Percentiles rank a stretch among this genome's conserved stretches.
Evolutionary conservation across 2,329 filamentous ascomycete species (phyloP).

Genomic region (Atkinsonella texensis): DNA sequence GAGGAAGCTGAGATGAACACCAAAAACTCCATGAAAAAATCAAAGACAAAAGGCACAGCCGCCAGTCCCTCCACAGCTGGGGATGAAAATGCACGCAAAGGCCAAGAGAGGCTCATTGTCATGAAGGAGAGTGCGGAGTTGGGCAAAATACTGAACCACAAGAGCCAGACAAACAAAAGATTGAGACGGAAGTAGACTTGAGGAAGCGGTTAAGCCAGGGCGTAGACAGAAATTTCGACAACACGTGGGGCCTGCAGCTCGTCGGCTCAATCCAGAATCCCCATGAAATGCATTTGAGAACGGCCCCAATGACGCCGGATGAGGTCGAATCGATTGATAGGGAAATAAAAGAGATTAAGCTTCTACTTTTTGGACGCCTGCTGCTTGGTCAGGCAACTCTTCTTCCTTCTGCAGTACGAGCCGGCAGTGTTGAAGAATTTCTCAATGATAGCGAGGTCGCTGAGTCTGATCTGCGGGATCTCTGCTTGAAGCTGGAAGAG

Average conservation of each 20-base stretch:
- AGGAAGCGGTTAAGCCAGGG: constrained; percentile 15
- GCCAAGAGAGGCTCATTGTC: neutral
- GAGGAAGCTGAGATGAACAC: neutral
- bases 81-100: neutral
- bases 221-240: constrained; percentile 14
- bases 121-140: neutral
- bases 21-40: constrained; percentile 12
- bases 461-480: constrained; percentile 15
- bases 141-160: neutral
- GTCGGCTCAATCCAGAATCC: constrained; percentile 16
- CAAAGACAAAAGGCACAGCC: constrained; percentile 6
- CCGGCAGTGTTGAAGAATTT: constrained; percentile 14
- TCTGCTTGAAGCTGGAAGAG: constrained; percentile 16
- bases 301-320: constrained; percentile 14
- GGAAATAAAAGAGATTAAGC: constrained; percentile 17
- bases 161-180: constrained; percentile 16
- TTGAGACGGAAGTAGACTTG: constrained; percentile 18
- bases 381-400: constrained; percentile 15
- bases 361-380: constrained; percentile 16
- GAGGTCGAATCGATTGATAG: constrained; percentile 14
- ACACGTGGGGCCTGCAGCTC: constrained; percentile 10
- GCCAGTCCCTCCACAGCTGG: neutral
- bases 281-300: constrained; percentile 12
- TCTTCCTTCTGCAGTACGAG: constrained; percentile 15
- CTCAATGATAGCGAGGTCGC: constrained; percentile 14